Conservation (phyloP, 129 eudicot species). For the Smallanthus sonchifolius region DNA sequence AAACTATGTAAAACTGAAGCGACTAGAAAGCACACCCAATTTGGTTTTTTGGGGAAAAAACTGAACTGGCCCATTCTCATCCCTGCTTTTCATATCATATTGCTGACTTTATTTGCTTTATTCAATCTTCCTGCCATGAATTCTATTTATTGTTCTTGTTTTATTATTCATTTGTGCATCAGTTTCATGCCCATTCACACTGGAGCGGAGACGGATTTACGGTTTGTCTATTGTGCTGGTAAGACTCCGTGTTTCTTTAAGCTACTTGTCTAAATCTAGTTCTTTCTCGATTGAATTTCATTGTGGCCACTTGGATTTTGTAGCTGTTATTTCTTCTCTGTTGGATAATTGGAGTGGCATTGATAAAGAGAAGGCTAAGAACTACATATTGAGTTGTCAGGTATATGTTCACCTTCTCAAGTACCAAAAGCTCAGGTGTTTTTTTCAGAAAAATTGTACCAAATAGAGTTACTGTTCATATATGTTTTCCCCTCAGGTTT, state of each 20-base stretch:
- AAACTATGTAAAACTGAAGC: neutral
- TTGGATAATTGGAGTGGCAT: constrained; percentile 94
- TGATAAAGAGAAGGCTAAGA: constrained; percentile 83
- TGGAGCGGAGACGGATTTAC: constrained; percentile 92
- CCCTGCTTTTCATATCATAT: neutral
- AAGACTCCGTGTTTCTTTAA: constrained; percentile 15
- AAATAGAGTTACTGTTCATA: neutral
- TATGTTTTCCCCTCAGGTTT: neutral
- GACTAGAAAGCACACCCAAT: neutral
- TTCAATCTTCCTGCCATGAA: neutral
- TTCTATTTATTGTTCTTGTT: neutral
- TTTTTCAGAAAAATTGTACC: neutral
- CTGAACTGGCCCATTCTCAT: neutral
- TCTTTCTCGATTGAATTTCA: constrained; percentile 12
- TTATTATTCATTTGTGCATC: constrained; percentile 14
- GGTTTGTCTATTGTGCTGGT: constrained; percentile 95
- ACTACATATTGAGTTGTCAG: constrained; percentile 79
- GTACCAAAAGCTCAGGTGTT: neutral
- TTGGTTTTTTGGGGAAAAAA: neutral
- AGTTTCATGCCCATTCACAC: constrained; percentile 94
- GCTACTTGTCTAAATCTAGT: neutral
- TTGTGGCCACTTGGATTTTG: constrained; percentile 21
- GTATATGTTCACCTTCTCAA: constrained; percentile 30
- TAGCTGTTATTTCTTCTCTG: constrained; percentile 82
- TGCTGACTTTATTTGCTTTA: neutral